phyloP scores from a whole-genome alignment of 495 filamentous ascomycete genomes.

The Elaphomyces granulatus region DNA sequence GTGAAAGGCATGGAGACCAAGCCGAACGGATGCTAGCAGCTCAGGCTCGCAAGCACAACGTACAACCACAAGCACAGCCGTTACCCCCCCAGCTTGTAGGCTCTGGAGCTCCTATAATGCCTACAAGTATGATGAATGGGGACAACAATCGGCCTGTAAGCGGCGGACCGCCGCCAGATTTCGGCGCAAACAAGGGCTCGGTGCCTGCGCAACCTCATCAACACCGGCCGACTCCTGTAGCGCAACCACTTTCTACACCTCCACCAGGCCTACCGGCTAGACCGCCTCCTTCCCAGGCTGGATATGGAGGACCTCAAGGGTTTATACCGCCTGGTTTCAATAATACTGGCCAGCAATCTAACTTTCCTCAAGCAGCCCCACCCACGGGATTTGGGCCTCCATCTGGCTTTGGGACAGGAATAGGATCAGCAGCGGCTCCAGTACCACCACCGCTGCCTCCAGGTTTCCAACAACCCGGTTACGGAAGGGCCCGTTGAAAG shows the following conservation, averaged over 20 bases:
- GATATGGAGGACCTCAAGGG: constrained; percentile 62
- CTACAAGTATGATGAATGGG: constrained; percentile 42
- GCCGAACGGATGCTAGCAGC: constrained; percentile 87
- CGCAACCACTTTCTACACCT: constrained; percentile 42
- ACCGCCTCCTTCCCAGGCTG: constrained; percentile 62
- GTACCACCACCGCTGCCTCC: constrained; percentile 32
- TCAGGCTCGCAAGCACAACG: constrained; percentile 88
- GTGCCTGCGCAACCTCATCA: constrained; percentile 24
- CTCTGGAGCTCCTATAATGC: constrained; percentile 25
- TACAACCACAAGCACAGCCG: constrained; percentile 53
- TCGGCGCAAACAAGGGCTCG: constrained; percentile 22
- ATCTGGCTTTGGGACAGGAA: constrained; percentile 35
- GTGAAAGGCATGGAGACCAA: constrained; percentile 87
- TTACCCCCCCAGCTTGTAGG: constrained; percentile 35
- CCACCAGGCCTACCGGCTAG: constrained; percentile 66
- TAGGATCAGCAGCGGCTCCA: constrained; percentile 20
- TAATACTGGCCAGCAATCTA: constrained; percentile 26
- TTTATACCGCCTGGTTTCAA: constrained; percentile 46
- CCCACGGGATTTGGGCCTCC: constrained; percentile 42
- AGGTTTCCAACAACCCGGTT: constrained; percentile 37
- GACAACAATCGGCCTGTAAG: constrained; percentile 32
- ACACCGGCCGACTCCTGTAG: constrained; percentile 26
- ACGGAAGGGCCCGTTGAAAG: constrained; percentile 31
- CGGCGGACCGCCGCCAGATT: constrained; percentile 18
- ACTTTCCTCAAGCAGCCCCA: constrained; percentile 30